Evolutionary conservation across 169 alveolate genomes (phyloP).

Genomic region (Eimeria brunetti): DNA sequence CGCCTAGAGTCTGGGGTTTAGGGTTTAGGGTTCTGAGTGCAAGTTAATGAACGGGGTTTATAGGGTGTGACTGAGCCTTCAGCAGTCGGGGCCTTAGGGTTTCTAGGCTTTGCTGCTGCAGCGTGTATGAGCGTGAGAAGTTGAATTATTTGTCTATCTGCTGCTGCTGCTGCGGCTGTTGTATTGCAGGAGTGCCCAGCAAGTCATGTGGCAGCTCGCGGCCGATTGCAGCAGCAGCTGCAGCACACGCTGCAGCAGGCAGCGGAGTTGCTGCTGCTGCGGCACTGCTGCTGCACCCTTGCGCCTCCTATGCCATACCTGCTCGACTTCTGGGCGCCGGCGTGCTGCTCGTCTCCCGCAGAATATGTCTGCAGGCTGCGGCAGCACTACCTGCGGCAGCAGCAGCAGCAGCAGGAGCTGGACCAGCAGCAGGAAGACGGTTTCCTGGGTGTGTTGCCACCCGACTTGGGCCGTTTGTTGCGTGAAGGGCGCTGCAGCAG

Average conservation of each 20-base stretch:
- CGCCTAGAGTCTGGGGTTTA: too few species aligned
- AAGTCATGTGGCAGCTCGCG: conserved; percentile 70
- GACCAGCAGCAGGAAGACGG: conserved; percentile 22
- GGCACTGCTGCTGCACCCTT: conserved; percentile 48
- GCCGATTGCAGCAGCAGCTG: conserved; percentile 66
- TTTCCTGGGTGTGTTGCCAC: not conserved
- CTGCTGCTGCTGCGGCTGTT: not conserved
- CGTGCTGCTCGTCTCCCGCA: not conserved
- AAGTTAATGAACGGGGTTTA: too few species aligned
- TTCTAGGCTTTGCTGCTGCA: not conserved
- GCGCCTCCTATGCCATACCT: conserved; percentile 40
- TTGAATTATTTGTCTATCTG: not conserved
- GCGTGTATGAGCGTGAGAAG: not conserved
- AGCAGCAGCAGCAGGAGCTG: conserved; percentile 50
- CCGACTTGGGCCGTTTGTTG: not conserved
- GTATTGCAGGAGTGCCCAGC: conserved; percentile 78
- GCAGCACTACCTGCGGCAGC: conserved; percentile 51
- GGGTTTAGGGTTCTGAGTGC: conserved; percentile 21
- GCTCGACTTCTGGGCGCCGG: conserved; percentile 53
- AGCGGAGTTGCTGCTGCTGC: conserved; percentile 47
- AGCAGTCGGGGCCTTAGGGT: too few species aligned
- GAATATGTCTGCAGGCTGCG: conserved; percentile 8
- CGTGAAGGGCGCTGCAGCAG: conserved; percentile 52
- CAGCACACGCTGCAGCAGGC: conserved; percentile 71
- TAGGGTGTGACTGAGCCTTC: too few species aligned